Conservation (phyloP, 75 land plant genomes). For the Cupressus sempervirens region DNA sequence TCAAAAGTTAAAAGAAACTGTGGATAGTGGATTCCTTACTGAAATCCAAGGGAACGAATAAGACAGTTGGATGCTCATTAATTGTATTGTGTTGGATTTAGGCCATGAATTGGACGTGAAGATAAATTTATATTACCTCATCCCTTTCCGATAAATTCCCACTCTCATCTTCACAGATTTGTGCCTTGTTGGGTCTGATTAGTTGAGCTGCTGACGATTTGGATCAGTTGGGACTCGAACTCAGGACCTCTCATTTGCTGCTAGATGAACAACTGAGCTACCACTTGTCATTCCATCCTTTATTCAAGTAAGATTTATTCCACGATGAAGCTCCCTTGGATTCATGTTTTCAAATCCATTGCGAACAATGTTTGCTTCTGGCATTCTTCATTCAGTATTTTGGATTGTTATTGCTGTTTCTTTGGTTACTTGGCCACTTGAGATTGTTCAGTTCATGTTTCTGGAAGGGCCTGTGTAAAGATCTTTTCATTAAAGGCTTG, state of each 20-base stretch:
- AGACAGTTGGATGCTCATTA: neutral
- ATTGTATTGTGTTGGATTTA: neutral
- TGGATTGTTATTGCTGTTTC: neutral
- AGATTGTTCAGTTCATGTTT: no score
- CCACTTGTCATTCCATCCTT: no score
- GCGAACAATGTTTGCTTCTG: neutral
- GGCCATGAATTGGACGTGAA: neutral
- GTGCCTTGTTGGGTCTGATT: neutral
- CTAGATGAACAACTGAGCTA: no score
- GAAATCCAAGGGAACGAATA: neutral
- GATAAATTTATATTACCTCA: neutral
- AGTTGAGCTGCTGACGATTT: no score
- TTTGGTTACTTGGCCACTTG: neutral
- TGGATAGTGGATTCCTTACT: neutral
- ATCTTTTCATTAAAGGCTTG: no score
- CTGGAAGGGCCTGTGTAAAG: no score
- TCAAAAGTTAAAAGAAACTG: neutral
- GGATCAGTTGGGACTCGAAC: no score
- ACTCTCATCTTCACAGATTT: neutral
- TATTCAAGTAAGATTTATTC: no score
- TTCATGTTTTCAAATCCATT: neutral
- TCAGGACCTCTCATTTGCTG: no score
- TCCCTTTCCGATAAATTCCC: neutral
- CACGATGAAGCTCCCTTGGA: neutral
- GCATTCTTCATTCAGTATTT: neutral